Conservation (phyloP, 2,329 filamentous ascomycete species). For the Fusarium heterosporum region DNA sequence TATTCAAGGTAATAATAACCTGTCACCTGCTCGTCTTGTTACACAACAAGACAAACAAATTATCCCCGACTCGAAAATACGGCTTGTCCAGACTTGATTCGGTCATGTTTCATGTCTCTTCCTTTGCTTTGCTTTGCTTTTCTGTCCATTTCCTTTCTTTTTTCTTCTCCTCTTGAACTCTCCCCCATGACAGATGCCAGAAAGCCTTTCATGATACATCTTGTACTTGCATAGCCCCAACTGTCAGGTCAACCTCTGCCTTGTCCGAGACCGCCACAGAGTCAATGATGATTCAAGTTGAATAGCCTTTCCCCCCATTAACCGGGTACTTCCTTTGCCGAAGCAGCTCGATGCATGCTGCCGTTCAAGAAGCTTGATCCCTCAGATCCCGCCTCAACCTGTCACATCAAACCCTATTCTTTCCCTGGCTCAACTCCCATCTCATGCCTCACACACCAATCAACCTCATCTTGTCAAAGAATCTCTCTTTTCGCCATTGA, state of each 20-base stretch:
- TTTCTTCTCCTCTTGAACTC: constrained; percentile 2
- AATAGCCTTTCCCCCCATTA: constrained; percentile 13
- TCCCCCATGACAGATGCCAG: not conserved
- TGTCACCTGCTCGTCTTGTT: constrained; percentile 12
- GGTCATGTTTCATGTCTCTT: not conserved
- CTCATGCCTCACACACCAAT: constrained; percentile 10
- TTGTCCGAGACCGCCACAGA: not conserved
- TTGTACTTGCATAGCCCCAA: constrained; percentile 8
- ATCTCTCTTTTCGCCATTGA: constrained; percentile 34
- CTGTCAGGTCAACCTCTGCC: constrained; percentile 1
- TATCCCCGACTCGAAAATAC: constrained; percentile 1
- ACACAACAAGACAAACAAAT: constrained; percentile 22
- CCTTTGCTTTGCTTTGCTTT: not conserved
- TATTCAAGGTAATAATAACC: not conserved
- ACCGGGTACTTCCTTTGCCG: constrained; percentile 5
- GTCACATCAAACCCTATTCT: constrained; percentile 19
- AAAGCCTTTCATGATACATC: constrained; percentile 15
- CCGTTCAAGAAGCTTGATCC: not conserved
- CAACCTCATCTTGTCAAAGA: constrained; percentile 3
- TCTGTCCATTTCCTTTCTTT: not conserved
- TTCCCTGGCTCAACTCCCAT: constrained; percentile 2
- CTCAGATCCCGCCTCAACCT: not conserved
- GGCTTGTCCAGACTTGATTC: not conserved
- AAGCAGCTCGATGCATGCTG: constrained; percentile 5
- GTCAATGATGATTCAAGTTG: not conserved